phyloP scores from a whole-genome alignment of 345 rosid species.

The Pugionium cornutum region DNA sequence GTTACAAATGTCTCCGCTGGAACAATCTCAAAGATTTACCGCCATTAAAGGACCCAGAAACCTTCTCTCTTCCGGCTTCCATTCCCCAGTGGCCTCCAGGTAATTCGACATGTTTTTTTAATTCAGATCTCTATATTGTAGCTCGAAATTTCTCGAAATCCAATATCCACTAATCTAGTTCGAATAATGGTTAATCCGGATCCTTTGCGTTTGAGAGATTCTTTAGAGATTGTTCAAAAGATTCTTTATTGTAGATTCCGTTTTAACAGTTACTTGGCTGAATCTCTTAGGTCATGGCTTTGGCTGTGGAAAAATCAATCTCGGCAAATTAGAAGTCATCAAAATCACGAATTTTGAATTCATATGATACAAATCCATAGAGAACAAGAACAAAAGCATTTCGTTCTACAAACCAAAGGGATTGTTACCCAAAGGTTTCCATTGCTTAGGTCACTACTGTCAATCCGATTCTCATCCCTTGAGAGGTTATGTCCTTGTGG shows the following conservation, averaged over 20 bases:
- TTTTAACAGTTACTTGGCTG: not conserved
- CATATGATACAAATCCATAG: constrained; percentile 51
- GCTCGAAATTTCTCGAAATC: not conserved
- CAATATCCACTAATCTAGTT: not conserved
- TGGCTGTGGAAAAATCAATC: constrained; percentile 66
- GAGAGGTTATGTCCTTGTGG: constrained; percentile 69
- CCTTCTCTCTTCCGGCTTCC: constrained; percentile 63
- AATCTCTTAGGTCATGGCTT: constrained; percentile 59
- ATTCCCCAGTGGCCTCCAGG: constrained; percentile 82
- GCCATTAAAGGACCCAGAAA: constrained; percentile 42
- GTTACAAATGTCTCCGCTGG: constrained; percentile 60
- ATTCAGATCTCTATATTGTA: not conserved
- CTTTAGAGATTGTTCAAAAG: no score
- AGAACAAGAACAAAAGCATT: constrained; percentile 49
- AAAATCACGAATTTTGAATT: constrained; percentile 54
- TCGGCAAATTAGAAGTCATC: constrained; percentile 64
- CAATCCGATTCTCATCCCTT: constrained; percentile 59
- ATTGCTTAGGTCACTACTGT: constrained; percentile 77
- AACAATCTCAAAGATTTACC: constrained; percentile 30
- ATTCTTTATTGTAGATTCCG: not conserved
- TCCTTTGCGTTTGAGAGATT: not conserved
- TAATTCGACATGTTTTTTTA: not conserved
- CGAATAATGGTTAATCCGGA: not conserved
- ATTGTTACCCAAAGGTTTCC: constrained; percentile 61
- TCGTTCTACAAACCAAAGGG: constrained; percentile 65